Base-by-base conservation (phyloP, 306 rosid species). In the Inga laurina region DNA sequence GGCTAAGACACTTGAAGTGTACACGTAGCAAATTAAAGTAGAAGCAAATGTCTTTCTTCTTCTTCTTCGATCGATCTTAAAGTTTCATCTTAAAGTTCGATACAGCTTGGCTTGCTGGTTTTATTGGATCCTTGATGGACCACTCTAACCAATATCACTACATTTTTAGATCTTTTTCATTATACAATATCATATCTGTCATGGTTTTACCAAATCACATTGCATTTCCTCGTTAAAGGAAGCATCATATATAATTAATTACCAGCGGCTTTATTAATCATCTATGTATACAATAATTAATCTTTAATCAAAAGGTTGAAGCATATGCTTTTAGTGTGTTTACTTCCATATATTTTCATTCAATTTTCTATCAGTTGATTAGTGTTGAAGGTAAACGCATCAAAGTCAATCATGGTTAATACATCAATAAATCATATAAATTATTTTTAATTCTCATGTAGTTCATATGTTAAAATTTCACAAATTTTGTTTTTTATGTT, bases 41-140 rank as follows among this genome's bases (percentile, higher is more conserved):
- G 21, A 46, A 30, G 72, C 72, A 76, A 35, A 37, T 59, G 22
- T 35, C 49, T 37, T 35, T 18, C 66, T 18, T 9, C 71, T 12
- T 10, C 66, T 10, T 61, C 8, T 11, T 52, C 34, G 37, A 6
- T 34, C 65, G 18, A 34, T 61, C 14, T 1, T 57, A 15, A 74
- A 61, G 46, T 44, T 9, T 8, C 15, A 0, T 37, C 10, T 7
- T 43, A 24, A 21, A 46, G 75, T 46, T 65, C 52, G 27, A 18
- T 74, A 59, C 72, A 72, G 83, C 72, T 57, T 34, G 66, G 78
- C 78, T 32, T 57, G 72, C 48, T 76, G 54, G 80, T 24, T 76
- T 76, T 41, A 57, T 24, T 41, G 41, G 79, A 75, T 75, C 49
- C n/a, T 27, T 37, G 69, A 30, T 7, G 62, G 43, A 48, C 34